Conservation (phyloP, 1,284 basidiomycete genomes). For the Ustilago vetiveriae region DNA sequence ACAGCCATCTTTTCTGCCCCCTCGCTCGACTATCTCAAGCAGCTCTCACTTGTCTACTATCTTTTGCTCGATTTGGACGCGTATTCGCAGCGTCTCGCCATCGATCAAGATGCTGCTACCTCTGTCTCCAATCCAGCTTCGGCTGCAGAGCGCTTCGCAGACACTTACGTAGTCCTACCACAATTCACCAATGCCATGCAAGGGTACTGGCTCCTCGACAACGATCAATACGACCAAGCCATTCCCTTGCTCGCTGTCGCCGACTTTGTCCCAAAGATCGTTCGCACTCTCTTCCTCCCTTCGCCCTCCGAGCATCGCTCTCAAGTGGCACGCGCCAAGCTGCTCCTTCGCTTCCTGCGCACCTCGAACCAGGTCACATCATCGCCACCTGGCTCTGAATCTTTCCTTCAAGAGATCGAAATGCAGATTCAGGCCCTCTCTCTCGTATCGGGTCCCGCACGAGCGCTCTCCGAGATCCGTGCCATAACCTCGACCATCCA, state of each 20-base stretch:
- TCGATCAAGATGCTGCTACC: background rate
- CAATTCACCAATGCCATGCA: slow-evolving; percentile 48
- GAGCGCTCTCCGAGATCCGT: slow-evolving; percentile 34
- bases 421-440: slow-evolving; percentile 43
- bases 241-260: slow-evolving; percentile 35
- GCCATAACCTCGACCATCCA: slow-evolving; percentile 26
- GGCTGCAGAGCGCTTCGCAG: slow-evolving; percentile 37
- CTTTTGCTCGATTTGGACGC: slow-evolving; percentile 44
- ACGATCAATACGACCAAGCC: slow-evolving; percentile 41
- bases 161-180: slow-evolving; percentile 40
- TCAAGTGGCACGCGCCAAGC: slow-evolving; percentile 32
- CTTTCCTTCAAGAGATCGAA: slow-evolving; percentile 36
- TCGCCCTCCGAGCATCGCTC: slow-evolving; percentile 13
- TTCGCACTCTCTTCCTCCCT: slow-evolving; percentile 33
- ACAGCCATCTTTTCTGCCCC: slow-evolving; percentile 32
- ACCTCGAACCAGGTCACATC: slow-evolving; percentile 36
- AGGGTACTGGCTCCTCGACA: slow-evolving; percentile 55
- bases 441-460: slow-evolving; percentile 37
- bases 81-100: slow-evolving; percentile 3
- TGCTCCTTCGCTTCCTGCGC: slow-evolving; percentile 45
- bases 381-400: slow-evolving; percentile 27
- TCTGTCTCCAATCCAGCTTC: background rate
- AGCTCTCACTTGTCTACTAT: slow-evolving; percentile 48
- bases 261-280: slow-evolving; percentile 49
- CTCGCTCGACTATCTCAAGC: slow-evolving; percentile 48